A percentile compares a stretch with the other conserved stretches of the same genome.
phyloP scores from a whole-genome alignment of 495 filamentous ascomycete genomes.

The Hyaloscypha finlandica region DNA sequence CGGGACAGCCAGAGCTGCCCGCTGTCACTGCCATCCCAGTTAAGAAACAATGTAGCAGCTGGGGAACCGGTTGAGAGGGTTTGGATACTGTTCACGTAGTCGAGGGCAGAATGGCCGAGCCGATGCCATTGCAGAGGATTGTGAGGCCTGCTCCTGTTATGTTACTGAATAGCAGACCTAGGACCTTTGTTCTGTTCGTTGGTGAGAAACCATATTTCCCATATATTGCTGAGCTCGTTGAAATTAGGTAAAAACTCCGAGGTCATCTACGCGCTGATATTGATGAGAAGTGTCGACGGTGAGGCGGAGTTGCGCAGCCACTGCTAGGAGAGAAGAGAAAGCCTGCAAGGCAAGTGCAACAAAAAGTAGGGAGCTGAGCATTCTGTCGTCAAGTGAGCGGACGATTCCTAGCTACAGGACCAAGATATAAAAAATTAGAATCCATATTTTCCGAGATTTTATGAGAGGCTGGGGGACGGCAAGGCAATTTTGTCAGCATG shows the following conservation, averaged over 20 bases:
- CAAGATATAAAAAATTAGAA: no score
- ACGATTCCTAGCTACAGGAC: no score
- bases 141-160: constrained; percentile 51
- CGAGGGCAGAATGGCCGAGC: constrained; percentile 36
- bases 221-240: neutral
- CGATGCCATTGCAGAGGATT: constrained; percentile 55
- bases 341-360: no score
- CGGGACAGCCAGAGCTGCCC: constrained; percentile 53
- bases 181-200: constrained; percentile 33
- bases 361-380: no score
- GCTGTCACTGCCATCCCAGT: constrained; percentile 48
- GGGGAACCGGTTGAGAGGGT: constrained; percentile 42
- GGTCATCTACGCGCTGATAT: neutral
- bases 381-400: no score
- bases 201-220: neutral
- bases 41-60: constrained; percentile 39
- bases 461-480: no score
- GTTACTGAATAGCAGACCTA: constrained; percentile 51
- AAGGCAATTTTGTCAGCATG: no score
- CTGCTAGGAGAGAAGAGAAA: no score
- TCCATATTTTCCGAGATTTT: no score
- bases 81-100: constrained; percentile 40
- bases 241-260: neutral
- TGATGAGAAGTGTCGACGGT: neutral
- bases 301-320: no score